Base-by-base conservation (phyloP, 805 yeast species). In the Candida verbasci region DNA sequence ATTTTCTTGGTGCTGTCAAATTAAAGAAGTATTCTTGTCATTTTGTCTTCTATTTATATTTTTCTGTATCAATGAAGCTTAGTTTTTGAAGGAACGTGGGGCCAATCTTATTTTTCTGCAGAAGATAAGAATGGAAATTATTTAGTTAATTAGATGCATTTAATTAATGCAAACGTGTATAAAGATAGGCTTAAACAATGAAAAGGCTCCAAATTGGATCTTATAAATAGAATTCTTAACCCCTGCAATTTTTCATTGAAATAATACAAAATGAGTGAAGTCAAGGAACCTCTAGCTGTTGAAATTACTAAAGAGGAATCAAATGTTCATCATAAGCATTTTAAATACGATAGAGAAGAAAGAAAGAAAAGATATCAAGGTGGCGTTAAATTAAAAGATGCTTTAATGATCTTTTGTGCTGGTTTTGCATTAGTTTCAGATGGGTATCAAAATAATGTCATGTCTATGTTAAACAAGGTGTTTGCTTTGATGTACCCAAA, bases 351-450 rank as follows among this genome's bases (percentile, higher is more conserved):
- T 38, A 51, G 47, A 9, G 67, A 55, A 10, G 51, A 42, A 20
- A 56, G 72, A 47, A 41, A 39, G 24, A 39, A 44, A 11, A 51
- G 72, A 29, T 53, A 57, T 27, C 45, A 31, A 12, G 48, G 47
- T 5, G 59, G 58, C 0, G 54, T 55, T 15, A 47, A 44, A 24
- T 18, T 43, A 24, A 56, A 49, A 17, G 69, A 66, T 38, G 41
- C 61, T 20, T 46, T 67, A 34, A 57, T 79, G 37, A 76, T 82
- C 42, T 50, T 78, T 30, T 76, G 85, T 58, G 68, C 88, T 17
- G 91, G 93, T 10, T 80, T 76, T 44, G 93, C 89, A 0, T 68
- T 84, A 51, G 75, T 82, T 48, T 76, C 84, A 16, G 93, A 84
- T 58, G 89, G 89, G 3, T 82, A 82, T 56, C 86, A 80, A 53